Base-by-base conservation (phyloP, 768 basidiomycete genomes). In the Clitopilus hobsonii region DNA sequence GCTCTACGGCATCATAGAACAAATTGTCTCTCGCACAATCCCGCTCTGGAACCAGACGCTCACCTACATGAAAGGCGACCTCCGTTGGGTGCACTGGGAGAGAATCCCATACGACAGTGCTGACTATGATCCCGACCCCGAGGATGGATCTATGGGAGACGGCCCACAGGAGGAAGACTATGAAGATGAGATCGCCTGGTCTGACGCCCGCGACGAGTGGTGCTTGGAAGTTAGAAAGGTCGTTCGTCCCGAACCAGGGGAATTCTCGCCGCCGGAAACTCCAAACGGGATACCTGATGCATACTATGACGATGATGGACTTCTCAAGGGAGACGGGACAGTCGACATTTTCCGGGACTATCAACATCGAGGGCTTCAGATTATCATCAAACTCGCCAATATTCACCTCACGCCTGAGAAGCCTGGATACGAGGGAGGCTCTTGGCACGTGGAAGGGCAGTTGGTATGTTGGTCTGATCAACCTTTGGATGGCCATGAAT, bases 391-490 rank as follows among this genome's bases (percentile, higher is more conserved):
- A 56, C 56, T 71, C 1, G 67, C 67, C 3, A 67, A 65, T 29
- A 68, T 71, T 49, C 63, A 67, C 51, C 56, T 74, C 20, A 73
- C 70, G 0, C 74, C 74, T 20, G 69, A 73, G 23, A 66, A 69
- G 49, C 72, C 72, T 1, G 55, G 62, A 6, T 74, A 72, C 58
- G 54, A 52, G 0, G 72, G 73, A 8, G 71, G 74, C 6, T 60
- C 61, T 6, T 75, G 74, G 72, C 72, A 73, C 49, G 64, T 74
- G 51, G 74, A 74, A 59, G 74, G 69, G 5, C 57, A 59, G 51
- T 54, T 69, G 38, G 56, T 61, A 23, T 6, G 53, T 53, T n/a
- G n/a, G n/a, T n/a, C n/a, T 27, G 8, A 3, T 7, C 14, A 27
- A 3, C 18, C 20, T 2, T 23, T 16, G 23, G 30, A n/a, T 29